Percentiles rank a stretch among this genome's conserved stretches.
Conservation (phyloP, 2,329 filamentous ascomycete species). For the Ramularia endophylla region DNA sequence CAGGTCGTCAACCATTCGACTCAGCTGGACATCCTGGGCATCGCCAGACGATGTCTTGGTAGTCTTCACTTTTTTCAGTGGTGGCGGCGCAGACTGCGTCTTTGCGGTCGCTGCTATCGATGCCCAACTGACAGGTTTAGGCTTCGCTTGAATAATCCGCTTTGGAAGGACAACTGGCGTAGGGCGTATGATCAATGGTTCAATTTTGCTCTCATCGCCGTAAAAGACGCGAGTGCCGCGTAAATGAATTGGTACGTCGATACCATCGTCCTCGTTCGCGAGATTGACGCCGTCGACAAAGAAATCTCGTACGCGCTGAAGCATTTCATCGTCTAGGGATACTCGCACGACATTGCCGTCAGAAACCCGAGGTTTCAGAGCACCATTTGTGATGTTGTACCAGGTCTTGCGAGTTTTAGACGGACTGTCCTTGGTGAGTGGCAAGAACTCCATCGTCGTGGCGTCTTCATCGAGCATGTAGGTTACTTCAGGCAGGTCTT, state of each 20-base stretch:
- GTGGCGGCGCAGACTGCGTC: slow-evolving; percentile 11
- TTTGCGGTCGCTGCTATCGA: slow-evolving; percentile 21
- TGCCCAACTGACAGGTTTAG: slow-evolving; percentile 29
- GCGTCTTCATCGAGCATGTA: slow-evolving; percentile 66
- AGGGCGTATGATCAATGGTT: slow-evolving; percentile 28
- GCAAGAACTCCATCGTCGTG: slow-evolving; percentile 59
- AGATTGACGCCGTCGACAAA: slow-evolving; percentile 56
- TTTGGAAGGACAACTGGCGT: slow-evolving; percentile 23
- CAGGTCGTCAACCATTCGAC: slow-evolving; percentile 54
- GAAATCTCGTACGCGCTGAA: slow-evolving; percentile 59
- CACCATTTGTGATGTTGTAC: slow-evolving; percentile 38
- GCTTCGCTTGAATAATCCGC: slow-evolving; percentile 8
- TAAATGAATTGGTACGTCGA: slow-evolving; percentile 17
- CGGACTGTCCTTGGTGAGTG: slow-evolving; percentile 40
- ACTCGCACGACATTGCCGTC: slow-evolving; percentile 47
- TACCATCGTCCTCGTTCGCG: slow-evolving; percentile 42
- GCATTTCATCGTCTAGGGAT: slow-evolving; percentile 58
- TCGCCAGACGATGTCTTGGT: slow-evolving; percentile 28
- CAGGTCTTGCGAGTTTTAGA: slow-evolving; percentile 46
- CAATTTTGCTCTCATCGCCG: slow-evolving; percentile 17
- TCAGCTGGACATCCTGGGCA: slow-evolving; percentile 46
- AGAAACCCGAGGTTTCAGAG: slow-evolving; percentile 48
- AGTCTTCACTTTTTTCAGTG: slow-evolving; percentile 10
- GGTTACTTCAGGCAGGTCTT: slow-evolving; percentile 40
- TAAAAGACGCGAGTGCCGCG: slow-evolving; percentile 23